Evolutionary conservation across 2,329 filamentous ascomycete genomes (phyloP), one percentile per base, ranked within the genome.

Genomic region (Alternaria gansuensis): DNA sequence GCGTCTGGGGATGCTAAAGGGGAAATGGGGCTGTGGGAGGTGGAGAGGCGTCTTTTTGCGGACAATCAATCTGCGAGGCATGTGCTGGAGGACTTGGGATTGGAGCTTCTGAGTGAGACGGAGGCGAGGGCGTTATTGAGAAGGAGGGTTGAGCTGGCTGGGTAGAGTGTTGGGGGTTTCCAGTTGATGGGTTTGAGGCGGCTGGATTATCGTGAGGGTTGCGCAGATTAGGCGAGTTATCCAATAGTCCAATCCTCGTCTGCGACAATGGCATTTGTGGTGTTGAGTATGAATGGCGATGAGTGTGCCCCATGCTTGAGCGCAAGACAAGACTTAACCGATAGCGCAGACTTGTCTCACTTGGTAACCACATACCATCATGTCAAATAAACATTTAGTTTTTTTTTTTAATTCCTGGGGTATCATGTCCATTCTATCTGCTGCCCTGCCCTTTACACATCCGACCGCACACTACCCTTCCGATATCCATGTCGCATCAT

Each of bases 41-140:
- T 79, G 5, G 81, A 83, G 61, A 74, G 73, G 64, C 65, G 80
- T 26, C 67, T 83, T 0, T 83, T 83, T 66, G 79, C 76, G 43
- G 78, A 81, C 54, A 82, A 83, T 54, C 76, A 80, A 61, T 75
- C 75, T 44, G 81, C 81, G 5, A 72, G 81, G 54, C 75, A 81
- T 70, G 82, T 87, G 36, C 74, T 93, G 21, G 85, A 88, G 58
- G 83, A 85, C 67, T 74, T 93, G 60, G 85, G 83, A 0, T 76
- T 92, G 21, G 82, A 85, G 48, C 79, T 81, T 23, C 68, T 93
- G 65, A 87, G 83, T 5, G 88, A 89, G 51, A 82, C 82, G 21
- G 88, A 88, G 64, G 90, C 89, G 11, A 83, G 90, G 65, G 81
- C 84, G 56, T 86, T 93, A 54, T 71, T 93, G 71, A 83, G 88